Percentiles rank a stretch among this genome's conserved stretches.
Conservation (phyloP, 495 filamentous ascomycete species). For the Neurospora pannonica region DNA sequence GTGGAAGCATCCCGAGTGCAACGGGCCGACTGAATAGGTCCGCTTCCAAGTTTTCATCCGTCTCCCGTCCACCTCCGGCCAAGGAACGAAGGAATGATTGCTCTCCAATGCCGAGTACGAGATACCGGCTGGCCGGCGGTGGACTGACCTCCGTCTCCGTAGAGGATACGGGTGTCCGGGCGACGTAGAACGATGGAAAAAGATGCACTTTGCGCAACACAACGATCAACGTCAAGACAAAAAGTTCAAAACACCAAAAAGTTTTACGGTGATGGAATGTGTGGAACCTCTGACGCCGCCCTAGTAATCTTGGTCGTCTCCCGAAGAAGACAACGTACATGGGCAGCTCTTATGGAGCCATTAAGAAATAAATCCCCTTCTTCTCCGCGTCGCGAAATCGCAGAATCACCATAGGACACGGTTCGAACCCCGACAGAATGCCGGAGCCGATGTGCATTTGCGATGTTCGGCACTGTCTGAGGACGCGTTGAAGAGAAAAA, state of each 20-base stretch:
- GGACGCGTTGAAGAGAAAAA: conserved; percentile 59
- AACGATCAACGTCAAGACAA: neutral
- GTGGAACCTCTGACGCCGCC: conserved; percentile 84
- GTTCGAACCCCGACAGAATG: conserved; percentile 59
- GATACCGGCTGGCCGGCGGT: neutral
- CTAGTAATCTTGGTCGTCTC: conserved; percentile 50
- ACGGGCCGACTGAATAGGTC: neutral
- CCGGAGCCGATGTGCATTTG: conserved; percentile 41
- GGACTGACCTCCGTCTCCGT: neutral
- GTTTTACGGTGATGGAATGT: conserved; percentile 37
- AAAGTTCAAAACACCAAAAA: neutral
- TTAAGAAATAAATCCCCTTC: conserved; percentile 34
- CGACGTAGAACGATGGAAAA: neutral
- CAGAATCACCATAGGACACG: conserved; percentile 59
- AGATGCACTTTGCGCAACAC: neutral
- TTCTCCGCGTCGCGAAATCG: conserved; percentile 83
- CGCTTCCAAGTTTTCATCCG: neutral
- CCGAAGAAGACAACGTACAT: conserved; percentile 41
- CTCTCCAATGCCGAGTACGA: neutral
- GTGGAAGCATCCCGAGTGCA: neutral
- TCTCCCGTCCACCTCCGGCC: neutral
- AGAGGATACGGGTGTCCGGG: neutral
- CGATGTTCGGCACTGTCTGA: conserved; percentile 84
- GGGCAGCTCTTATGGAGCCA: conserved; percentile 89
- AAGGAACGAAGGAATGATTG: neutral